phyloP scores from a whole-genome alignment of 2,329 filamentous ascomycete species.

The Sclerotinia borealis region DNA sequence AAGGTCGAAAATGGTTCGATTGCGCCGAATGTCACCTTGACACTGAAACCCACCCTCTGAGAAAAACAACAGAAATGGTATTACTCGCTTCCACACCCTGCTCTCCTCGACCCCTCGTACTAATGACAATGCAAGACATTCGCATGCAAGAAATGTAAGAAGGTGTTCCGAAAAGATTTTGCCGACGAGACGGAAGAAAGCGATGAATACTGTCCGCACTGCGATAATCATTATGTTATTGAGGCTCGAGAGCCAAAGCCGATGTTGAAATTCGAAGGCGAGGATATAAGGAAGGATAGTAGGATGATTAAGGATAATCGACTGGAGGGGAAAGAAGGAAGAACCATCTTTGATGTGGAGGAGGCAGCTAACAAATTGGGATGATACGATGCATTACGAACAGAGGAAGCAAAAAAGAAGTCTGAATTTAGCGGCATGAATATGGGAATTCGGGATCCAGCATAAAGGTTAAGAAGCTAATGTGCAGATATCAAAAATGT shows the following conservation, averaged over 20 bases:
- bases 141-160: conserved; percentile 98
- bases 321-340: conserved; percentile 49
- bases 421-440: conserved; percentile 31
- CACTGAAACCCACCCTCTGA: conserved; percentile 67
- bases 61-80: conserved; percentile 77
- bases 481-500: not conserved
- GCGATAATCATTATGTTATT: conserved; percentile 96
- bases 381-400: conserved; percentile 37
- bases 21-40: conserved; percentile 92
- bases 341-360: conserved; percentile 71
- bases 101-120: conserved; percentile 7
- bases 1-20: conserved; percentile 97
- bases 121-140: conserved; percentile 48
- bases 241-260: conserved; percentile 82
- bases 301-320: conserved; percentile 93
- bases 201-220: conserved; percentile 98
- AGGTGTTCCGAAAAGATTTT: conserved; percentile 87
- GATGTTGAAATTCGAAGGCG: conserved; percentile 79
- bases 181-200: conserved; percentile 87
- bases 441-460: not conserved
- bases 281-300: conserved; percentile 78
- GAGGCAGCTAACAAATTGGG: conserved; percentile 71
- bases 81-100: conserved; percentile 6
- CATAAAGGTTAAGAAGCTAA: not conserved
- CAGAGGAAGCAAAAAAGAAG: not conserved